Conservation (phyloP, 352 stramenopile genomes). For the Phytophthora capsici region DNA sequence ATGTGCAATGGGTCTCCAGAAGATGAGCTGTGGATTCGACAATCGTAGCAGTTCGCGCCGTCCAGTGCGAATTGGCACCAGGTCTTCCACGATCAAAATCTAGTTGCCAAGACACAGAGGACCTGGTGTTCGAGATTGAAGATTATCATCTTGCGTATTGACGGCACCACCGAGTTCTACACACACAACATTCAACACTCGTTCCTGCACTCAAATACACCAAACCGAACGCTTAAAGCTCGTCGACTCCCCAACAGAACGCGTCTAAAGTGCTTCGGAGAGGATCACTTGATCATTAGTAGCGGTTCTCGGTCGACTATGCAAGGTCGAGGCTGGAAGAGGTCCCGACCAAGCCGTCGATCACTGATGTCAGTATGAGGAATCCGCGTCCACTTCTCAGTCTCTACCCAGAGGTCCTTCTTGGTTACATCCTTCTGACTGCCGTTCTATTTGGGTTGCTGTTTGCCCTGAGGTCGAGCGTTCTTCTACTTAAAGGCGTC, state of each 20-base stretch:
- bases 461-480: not conserved
- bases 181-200: no score
- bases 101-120: no score
- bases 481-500: no score
- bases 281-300: not conserved
- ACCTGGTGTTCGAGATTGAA: no score
- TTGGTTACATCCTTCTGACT: no score
- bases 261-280: no score
- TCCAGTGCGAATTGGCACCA: no score
- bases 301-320: not conserved
- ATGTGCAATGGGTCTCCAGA: conserved; percentile 15
- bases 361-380: not conserved
- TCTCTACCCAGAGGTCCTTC: not conserved
- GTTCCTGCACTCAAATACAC: not conserved
- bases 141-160: no score
- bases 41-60: no score
- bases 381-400: not conserved
- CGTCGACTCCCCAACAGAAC: not conserved
- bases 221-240: not conserved
- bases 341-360: not conserved
- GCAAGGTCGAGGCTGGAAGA: not conserved
- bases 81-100: no score
- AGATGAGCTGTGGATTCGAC: conserved; percentile 20
- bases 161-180: not conserved
- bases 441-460: no score